A percentile compares a stretch with the other conserved stretches of the same genome.
These are phyloP conservation scores for Carex sylvatica DNA, from an alignment of 202 grass and related monocot species.

Conservation along the genomic window DNA sequence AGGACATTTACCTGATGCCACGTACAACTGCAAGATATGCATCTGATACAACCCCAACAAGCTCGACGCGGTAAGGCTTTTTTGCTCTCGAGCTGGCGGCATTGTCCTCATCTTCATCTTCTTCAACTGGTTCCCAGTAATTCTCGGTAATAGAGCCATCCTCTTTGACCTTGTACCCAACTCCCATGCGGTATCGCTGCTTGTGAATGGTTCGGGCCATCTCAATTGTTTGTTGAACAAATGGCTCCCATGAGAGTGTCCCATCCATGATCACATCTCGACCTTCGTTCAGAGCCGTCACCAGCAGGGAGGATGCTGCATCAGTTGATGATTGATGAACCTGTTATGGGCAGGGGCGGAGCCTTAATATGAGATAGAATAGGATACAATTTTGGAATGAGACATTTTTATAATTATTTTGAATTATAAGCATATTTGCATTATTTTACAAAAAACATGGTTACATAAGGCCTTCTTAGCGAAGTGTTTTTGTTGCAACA, in stretches of 20 bases:
- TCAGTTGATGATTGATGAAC: slow-evolving; percentile 92
- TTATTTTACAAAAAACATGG: no score
- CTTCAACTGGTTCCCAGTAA: slow-evolving; percentile 71
- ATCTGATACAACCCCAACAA: slow-evolving; percentile 80
- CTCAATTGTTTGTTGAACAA: slow-evolving; percentile 78
- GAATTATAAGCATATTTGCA: no score
- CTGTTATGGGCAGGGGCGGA: slow-evolving; percentile 26
- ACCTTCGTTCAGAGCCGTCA: slow-evolving; percentile 91
- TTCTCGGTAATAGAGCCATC: slow-evolving; percentile 65
- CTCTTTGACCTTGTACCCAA: slow-evolving; percentile 67
- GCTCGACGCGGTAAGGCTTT: slow-evolving; percentile 87
- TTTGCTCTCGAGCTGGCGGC: background rate
- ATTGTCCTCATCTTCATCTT: slow-evolving; percentile 1
- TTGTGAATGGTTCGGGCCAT: slow-evolving; percentile 80
- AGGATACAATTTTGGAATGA: no score
- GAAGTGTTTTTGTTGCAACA: background rate
- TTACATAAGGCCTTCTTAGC: background rate
- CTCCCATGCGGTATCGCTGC: slow-evolving; percentile 79
- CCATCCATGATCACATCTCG: slow-evolving; percentile 96
- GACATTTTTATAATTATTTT: no score
- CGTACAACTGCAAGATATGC: slow-evolving; percentile 84
- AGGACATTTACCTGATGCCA: slow-evolving; percentile 59
- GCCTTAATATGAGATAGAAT: no score
- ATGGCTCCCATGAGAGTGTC: slow-evolving; percentile 95
- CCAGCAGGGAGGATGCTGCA: slow-evolving; percentile 82